Evolutionary conservation across 345 rosid genomes (phyloP), one percentile per base, ranked within the genome.

Genomic region (Gossypium rotundifolium): DNA sequence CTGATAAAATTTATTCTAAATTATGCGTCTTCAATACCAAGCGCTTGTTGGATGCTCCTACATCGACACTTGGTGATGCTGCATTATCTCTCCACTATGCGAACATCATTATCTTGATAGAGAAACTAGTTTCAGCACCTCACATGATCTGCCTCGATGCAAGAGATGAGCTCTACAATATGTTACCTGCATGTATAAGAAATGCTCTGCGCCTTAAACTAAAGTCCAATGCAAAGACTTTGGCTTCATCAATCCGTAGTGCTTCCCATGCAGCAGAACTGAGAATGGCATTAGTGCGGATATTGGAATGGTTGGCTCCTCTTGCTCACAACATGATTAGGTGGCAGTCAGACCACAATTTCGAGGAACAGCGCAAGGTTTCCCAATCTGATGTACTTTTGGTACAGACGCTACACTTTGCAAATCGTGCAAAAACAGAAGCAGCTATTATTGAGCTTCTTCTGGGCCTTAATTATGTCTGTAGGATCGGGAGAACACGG

Each of bases 31-130:
- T 67, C 71, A 77, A 68, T 51, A 78, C 86, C n/a, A 85, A 83
- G 75, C 22, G 84, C 46, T 71, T 82, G 83, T 55, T 77, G 42
- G 65, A 66, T 46, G 86, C 88, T 38, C 86, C 87, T 55, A 74
- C 85, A 49, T 81, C 78, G 27, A 83, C 89, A 23, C 91, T 90
- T 45, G 91, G 94, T 25, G 74, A 81, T 65, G 91, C 92, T 75
- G 94, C 85, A n/a, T 81, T 90, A 61, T 85, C 88, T 74, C 78
- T 87, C 42, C 89, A 80, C 69, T 90, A 90, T 53, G 94, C 92
- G 38, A 85, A 85, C 53, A 51, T 88, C 68, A 77, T 90, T 54
- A 33, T 81, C 75, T 73, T 83, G 71, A 82, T 88, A 12, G 90
- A 90, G 81, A 87, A 81, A 73, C 77, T 87, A 51, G 84, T 78